Evolutionary conservation across 345 rosid genomes (phyloP).

Genomic region (Hibiscus trionum): DNA sequence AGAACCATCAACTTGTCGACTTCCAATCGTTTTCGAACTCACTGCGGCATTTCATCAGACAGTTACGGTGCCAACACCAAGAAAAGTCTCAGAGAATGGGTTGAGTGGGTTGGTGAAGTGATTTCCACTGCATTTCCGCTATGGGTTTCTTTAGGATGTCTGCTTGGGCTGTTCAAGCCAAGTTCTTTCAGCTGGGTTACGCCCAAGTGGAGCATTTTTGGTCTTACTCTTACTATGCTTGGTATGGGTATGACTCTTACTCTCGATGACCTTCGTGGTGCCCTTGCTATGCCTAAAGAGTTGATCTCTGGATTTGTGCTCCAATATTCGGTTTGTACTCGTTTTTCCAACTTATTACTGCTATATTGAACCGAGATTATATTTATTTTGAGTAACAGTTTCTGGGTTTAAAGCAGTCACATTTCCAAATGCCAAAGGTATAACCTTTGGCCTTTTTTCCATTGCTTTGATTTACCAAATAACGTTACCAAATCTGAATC

Average conservation of each 20-base stretch:
- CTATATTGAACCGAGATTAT: background rate
- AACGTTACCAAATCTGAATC: too few relatives aligned
- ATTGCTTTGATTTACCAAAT: too few relatives aligned
- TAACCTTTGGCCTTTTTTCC: too few relatives aligned
- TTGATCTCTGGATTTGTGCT: conserved; percentile 62
- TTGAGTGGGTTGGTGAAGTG: conserved; percentile 38
- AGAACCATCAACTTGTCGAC: background rate
- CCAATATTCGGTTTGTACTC: conserved; percentile 69
- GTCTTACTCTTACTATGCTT: conserved; percentile 73
- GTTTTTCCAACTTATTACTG: background rate
- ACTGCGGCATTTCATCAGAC: conserved; percentile 54
- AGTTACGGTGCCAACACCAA: conserved; percentile 15
- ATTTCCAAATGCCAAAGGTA: too few relatives aligned
- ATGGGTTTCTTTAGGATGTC: conserved; percentile 83
- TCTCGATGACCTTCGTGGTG: conserved; percentile 74
- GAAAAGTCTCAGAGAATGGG: conserved; percentile 38
- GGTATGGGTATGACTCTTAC: conserved; percentile 97
- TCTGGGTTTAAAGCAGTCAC: too few relatives aligned
- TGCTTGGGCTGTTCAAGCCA: conserved; percentile 46
- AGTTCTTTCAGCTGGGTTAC: conserved; percentile 65
- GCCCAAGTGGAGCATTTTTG: conserved; percentile 56
- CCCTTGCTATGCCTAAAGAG: conserved; percentile 81
- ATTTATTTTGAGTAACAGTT: background rate
- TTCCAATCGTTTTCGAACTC: conserved; percentile 12
- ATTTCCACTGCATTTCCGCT: conserved; percentile 77